A percentile compares a stretch with the other conserved stretches of the same genome.
These are phyloP conservation scores for Cladosporium phlei DNA, from an alignment of 2,329 filamentous ascomycete genomes.

Conservation along the genomic window DNA sequence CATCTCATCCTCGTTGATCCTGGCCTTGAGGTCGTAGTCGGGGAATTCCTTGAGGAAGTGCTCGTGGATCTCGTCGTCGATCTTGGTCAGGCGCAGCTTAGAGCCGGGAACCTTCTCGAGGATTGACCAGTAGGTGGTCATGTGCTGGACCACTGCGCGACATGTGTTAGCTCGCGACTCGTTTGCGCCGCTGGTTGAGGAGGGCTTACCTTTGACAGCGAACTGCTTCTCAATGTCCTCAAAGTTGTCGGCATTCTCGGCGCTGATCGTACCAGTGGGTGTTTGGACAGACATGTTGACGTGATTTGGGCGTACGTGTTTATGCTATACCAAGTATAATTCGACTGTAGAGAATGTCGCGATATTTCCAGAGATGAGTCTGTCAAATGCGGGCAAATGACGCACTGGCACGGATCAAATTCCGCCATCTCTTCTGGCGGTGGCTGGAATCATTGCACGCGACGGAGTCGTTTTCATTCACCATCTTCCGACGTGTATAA, in stretches of 20 bases:
- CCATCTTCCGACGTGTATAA: too few species aligned
- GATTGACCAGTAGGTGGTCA: constrained; percentile 95
- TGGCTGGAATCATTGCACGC: too few species aligned
- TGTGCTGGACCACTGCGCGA: constrained; percentile 74
- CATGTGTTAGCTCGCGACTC: constrained; percentile 11
- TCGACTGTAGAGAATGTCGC: too few species aligned
- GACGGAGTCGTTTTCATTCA: too few species aligned
- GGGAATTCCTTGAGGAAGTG: constrained; percentile 86
- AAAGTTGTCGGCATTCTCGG: constrained; percentile 61
- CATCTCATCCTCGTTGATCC: constrained; percentile 88
- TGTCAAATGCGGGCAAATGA: too few species aligned
- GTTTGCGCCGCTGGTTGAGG: not conserved
- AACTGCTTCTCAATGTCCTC: constrained; percentile 94
- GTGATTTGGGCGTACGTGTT: too few species aligned
- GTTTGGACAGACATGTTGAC: constrained; percentile 10
- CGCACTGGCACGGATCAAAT: too few species aligned
- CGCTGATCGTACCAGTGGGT: constrained; percentile 27
- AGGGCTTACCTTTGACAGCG: constrained; percentile 74
- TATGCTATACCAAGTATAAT: too few species aligned
- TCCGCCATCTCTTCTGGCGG: too few species aligned
- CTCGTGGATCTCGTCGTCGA: constrained; percentile 90
- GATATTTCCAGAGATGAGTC: too few species aligned
- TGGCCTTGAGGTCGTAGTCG: constrained; percentile 77
- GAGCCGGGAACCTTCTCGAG: constrained; percentile 87
- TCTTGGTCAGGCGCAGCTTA: constrained; percentile 81